Conservation (phyloP, 352 stramenopile genomes). For the Globisporangium parvum region DNA sequence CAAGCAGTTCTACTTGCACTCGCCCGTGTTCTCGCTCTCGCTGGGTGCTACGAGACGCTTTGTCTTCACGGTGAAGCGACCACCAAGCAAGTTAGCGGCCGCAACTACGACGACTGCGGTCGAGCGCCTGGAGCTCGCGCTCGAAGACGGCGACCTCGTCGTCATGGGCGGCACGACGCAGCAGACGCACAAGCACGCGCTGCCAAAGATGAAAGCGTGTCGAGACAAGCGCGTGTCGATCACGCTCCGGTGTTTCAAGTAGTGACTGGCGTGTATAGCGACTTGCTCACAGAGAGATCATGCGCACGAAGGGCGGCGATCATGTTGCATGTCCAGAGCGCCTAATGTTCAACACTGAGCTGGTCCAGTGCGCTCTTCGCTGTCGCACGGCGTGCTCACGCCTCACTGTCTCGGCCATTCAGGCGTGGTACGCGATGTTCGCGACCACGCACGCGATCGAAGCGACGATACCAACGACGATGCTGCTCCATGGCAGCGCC, state of each 20-base stretch:
- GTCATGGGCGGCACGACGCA: slow-evolving; percentile 44
- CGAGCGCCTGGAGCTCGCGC: slow-evolving; percentile 20
- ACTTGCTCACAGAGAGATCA: too few species aligned
- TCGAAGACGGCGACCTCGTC: slow-evolving; percentile 37
- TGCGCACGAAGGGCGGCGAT: too few species aligned
- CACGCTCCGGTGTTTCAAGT: too few species aligned
- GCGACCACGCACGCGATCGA: slow-evolving; percentile 26
- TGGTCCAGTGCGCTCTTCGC: slow-evolving; percentile 44
- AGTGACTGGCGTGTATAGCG: too few species aligned
- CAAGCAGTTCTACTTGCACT: slow-evolving; percentile 29
- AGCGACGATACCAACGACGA: slow-evolving; percentile 24
- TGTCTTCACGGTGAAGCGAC: slow-evolving; percentile 14
- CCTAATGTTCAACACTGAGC: slow-evolving; percentile 29
- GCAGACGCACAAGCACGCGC: slow-evolving; percentile 35
- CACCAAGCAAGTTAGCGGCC: background rate
- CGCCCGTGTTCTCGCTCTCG: slow-evolving; percentile 34
- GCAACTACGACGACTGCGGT: background rate
- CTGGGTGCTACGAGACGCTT: slow-evolving; percentile 35
- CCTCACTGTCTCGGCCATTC: slow-evolving; percentile 12
- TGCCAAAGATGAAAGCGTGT: slow-evolving; percentile 20
- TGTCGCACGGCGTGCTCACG: slow-evolving; percentile 67
- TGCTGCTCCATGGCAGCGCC: slow-evolving; percentile 14
- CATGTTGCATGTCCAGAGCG: too few species aligned
- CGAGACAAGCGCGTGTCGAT: too few species aligned
- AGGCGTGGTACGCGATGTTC: slow-evolving; percentile 14